These are phyloP conservation scores for Westerdykella sp. DNA, from an alignment of 2,329 filamentous ascomycete genomes.

Conservation along the genomic window DNA sequence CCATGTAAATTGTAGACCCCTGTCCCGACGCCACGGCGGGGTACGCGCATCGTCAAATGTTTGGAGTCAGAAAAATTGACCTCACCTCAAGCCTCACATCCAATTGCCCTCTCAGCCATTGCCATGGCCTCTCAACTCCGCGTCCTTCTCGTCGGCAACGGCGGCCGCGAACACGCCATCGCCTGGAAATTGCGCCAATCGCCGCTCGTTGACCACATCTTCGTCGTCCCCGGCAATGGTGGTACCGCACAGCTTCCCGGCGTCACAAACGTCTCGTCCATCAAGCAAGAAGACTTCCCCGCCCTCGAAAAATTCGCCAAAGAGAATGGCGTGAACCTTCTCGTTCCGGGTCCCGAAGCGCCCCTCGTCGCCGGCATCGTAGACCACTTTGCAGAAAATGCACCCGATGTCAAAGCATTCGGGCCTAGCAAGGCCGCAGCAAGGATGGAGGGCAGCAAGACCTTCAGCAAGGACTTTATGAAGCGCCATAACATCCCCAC, in stretches of 20 bases:
- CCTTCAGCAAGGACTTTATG: slow-evolving; percentile 98
- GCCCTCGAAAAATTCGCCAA: slow-evolving; percentile 69
- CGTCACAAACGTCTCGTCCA: slow-evolving; percentile 58
- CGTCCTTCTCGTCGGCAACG: slow-evolving; percentile 83
- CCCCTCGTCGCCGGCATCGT: slow-evolving; percentile 90
- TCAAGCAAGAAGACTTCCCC: slow-evolving; percentile 71
- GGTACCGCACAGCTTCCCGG: slow-evolving; percentile 66
- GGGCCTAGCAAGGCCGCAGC: slow-evolving; percentile 81
- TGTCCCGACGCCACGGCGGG: too few relatives aligned
- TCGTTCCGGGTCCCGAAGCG: slow-evolving; percentile 85
- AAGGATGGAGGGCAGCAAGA: slow-evolving; percentile 91
- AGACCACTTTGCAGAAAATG: slow-evolving; percentile 65
- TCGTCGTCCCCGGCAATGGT: slow-evolving; percentile 70
- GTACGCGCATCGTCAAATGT: too few relatives aligned
- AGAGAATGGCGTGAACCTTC: slow-evolving; percentile 68
- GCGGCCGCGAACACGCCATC: slow-evolving; percentile 88
- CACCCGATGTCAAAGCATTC: slow-evolving; percentile 63
- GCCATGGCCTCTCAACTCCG: slow-evolving; percentile 11
- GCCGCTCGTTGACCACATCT: slow-evolving; percentile 67
- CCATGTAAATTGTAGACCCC: too few relatives aligned
- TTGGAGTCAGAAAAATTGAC: too few relatives aligned
- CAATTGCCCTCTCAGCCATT: too few relatives aligned
- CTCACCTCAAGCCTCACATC: too few relatives aligned
- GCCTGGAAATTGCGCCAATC: slow-evolving; percentile 92
- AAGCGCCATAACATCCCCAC: slow-evolving; percentile 83